Evolutionary conservation across 2,329 filamentous ascomycete species (phyloP).

Genomic region (Beauveria rudraprayagi): DNA sequence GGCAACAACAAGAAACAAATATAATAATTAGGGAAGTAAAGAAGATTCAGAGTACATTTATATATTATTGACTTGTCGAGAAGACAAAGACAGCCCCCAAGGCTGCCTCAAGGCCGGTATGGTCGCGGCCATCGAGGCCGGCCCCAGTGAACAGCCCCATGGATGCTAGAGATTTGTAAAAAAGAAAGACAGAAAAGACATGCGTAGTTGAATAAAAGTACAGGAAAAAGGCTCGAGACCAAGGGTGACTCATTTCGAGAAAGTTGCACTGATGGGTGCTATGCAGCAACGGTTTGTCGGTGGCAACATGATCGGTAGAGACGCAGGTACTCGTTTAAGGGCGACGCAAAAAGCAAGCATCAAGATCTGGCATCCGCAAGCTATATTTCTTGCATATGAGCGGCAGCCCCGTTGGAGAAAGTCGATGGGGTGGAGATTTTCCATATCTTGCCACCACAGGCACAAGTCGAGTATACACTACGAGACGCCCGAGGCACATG

Average conservation of each 20-base stretch:
- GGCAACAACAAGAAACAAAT: not conserved
- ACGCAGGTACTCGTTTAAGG: not conserved
- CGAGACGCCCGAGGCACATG: not conserved
- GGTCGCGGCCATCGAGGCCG: slow-evolving; percentile 1
- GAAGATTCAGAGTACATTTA: not conserved
- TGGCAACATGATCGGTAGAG: not conserved
- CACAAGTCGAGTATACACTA: not conserved
- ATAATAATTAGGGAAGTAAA: not conserved
- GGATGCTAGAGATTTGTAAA: not conserved
- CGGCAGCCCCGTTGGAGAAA: not conserved
- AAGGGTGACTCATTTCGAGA: not conserved
- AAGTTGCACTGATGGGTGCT: not conserved
- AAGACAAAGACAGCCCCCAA: not conserved
- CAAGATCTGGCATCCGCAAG: not conserved
- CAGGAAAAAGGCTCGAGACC: not conserved
- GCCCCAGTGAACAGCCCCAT: not conserved
- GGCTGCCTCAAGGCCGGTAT: not conserved
- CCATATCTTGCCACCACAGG: not conserved
- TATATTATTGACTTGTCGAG: not conserved
- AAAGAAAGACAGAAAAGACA: not conserved
- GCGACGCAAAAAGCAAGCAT: not conserved
- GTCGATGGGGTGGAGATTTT: not conserved
- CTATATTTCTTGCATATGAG: not conserved
- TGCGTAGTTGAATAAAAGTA: too few species aligned
- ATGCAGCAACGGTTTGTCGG: not conserved